Evolutionary conservation across 345 rosid genomes (phyloP).

Genomic region (Acer saccharum): DNA sequence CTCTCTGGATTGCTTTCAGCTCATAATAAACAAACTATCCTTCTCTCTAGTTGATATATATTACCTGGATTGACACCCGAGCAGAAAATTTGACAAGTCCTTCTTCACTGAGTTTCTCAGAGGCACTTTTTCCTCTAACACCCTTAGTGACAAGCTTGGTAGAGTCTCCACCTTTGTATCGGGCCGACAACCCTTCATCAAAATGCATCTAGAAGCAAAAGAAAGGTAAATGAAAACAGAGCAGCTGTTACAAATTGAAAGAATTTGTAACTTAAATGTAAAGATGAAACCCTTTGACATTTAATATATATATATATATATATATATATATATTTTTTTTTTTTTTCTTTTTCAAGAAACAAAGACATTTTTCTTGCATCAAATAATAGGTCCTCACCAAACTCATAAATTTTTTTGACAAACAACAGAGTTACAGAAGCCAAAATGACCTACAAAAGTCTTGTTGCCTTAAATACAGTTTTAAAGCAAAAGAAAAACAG

Average conservation of each 20-base stretch:
- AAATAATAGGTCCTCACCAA: neutral
- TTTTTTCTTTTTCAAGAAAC: neutral
- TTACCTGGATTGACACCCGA: conserved; percentile 86
- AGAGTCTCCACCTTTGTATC: conserved; percentile 71
- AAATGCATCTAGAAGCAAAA: conserved; percentile 73
- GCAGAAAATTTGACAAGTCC: conserved; percentile 84
- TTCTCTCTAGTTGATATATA: conserved; percentile 13
- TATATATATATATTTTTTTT: too few relatives aligned
- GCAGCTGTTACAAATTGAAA: neutral
- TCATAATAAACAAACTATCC: neutral
- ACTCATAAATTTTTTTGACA: neutral
- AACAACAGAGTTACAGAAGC: neutral
- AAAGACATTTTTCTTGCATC: neutral
- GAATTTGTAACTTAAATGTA: neutral
- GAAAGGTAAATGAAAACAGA: conserved; percentile 15
- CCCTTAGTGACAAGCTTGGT: conserved; percentile 70
- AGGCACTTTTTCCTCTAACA: conserved; percentile 71
- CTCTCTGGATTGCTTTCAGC: conserved; percentile 1
- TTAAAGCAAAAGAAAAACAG: neutral
- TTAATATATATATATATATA: too few relatives aligned
- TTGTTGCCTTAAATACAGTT: neutral
- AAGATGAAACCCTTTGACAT: neutral
- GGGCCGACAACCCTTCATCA: conserved; percentile 89
- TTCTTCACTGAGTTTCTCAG: conserved; percentile 86
- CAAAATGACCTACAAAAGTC: neutral